These are phyloP conservation scores for Annulohypoxylon maeteangense DNA, from an alignment of 495 filamentous ascomycete genomes.

Conservation along the genomic window DNA sequence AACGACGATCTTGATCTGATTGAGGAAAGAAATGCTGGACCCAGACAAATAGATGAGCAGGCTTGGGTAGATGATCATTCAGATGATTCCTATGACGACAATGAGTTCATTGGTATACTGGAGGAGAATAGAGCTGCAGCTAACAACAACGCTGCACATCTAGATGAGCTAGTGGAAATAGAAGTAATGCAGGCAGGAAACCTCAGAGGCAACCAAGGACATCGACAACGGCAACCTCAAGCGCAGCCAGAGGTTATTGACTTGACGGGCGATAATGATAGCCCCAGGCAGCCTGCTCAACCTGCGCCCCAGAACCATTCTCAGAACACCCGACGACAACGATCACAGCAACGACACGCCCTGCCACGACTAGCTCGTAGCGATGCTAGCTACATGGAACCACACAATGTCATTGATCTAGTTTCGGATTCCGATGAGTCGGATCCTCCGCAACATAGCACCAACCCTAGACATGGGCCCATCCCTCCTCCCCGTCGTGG, in stretches of 20 bases:
- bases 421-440: constrained; percentile 47
- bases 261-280: constrained; percentile 54
- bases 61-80: not conserved
- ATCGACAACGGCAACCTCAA: constrained; percentile 14
- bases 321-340: constrained; percentile 48
- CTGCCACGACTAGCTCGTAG: constrained; percentile 54
- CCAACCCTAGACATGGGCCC: too few species aligned
- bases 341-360: constrained; percentile 44
- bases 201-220: constrained; percentile 9
- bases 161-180: constrained; percentile 45
- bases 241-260: constrained; percentile 51
- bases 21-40: not conserved
- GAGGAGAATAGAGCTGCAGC: not conserved
- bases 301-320: constrained; percentile 11
- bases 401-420: constrained; percentile 46
- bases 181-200: constrained; percentile 28
- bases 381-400: constrained; percentile 52
- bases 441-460: too few species aligned
- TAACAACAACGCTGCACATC: not conserved
- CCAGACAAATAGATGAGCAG: not conserved
- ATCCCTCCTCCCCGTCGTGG: too few species aligned
- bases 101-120: not conserved
- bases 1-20: not conserved
- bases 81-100: not conserved
- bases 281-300: constrained; percentile 15